A percentile compares a stretch with the other conserved stretches of the same genome.
phyloP scores from a whole-genome alignment of 176 grass and related monocot species.

The Pontederia crassipes region DNA sequence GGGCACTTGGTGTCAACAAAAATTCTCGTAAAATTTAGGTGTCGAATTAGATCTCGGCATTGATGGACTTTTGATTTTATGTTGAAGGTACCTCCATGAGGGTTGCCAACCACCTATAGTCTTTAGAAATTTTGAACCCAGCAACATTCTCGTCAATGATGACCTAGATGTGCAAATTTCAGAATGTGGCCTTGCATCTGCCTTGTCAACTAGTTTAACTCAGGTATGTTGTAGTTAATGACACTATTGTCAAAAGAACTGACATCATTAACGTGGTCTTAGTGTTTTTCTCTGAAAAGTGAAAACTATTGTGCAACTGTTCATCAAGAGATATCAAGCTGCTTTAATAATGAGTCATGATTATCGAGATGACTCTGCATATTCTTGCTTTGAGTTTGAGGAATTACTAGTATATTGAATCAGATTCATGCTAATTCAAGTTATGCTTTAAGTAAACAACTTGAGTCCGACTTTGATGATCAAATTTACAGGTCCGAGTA shows the following conservation, averaged over 20 bases:
- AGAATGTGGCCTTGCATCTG: conserved; percentile 11
- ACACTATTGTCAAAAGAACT: not conserved
- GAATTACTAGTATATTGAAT: too few relatives aligned
- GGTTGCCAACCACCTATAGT: conserved; percentile 9
- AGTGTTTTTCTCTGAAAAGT: too few relatives aligned
- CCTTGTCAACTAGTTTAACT: not conserved
- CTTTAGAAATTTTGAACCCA: conserved; percentile 9
- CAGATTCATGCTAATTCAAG: too few relatives aligned
- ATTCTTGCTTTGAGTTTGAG: too few relatives aligned
- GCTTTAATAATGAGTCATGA: too few relatives aligned
- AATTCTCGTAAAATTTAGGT: not conserved
- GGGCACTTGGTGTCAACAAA: not conserved
- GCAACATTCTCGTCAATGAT: conserved; percentile 15
- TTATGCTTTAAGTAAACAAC: too few relatives aligned
- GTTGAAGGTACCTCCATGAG: conserved; percentile 24
- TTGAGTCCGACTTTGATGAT: too few relatives aligned
- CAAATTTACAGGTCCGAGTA: too few relatives aligned
- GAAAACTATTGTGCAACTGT: too few relatives aligned
- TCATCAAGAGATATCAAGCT: too few relatives aligned
- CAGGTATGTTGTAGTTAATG: conserved; percentile 1
- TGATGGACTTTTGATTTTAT: not conserved
- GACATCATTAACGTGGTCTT: not conserved
- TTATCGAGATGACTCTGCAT: too few relatives aligned
- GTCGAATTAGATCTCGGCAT: not conserved
- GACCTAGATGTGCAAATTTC: conserved; percentile 11